Conservation (phyloP, 2,329 filamentous ascomycete genomes). For the Talaromyces marneffei region DNA sequence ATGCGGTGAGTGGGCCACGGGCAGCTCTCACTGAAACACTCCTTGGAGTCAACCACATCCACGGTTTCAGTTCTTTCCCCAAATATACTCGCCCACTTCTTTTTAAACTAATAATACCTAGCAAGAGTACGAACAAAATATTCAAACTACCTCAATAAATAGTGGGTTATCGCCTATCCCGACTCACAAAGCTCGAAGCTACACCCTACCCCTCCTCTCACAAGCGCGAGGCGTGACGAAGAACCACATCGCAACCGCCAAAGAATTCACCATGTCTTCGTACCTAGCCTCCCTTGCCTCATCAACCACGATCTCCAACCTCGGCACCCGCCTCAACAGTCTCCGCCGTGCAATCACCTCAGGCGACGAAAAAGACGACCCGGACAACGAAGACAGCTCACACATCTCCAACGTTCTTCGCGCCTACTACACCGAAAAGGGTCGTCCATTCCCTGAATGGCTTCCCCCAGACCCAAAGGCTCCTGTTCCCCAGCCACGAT, state of each 20-base stretch:
- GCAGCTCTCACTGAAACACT: conserved; percentile 4
- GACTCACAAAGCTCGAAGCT: not conserved
- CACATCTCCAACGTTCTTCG: conserved; percentile 91
- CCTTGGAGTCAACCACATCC: not conserved
- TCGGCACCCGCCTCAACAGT: conserved; percentile 53
- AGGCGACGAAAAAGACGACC: conserved; percentile 39
- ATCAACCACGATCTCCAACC: conserved; percentile 44
- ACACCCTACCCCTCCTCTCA: conserved; percentile 4
- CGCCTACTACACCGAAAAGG: conserved; percentile 87
- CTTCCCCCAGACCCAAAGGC: conserved; percentile 84
- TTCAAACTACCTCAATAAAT: no score
- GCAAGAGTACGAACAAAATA: not conserved
- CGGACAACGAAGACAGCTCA: conserved; percentile 69
- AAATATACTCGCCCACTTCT: not conserved
- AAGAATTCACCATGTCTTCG: conserved; percentile 57
- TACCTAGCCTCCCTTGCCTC: conserved; percentile 67
- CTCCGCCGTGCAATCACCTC: conserved; percentile 46
- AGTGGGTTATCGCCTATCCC: not conserved
- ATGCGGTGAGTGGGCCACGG: conserved; percentile 7
- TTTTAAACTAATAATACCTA: not conserved
- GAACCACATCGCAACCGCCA: not conserved
- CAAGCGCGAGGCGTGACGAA: not conserved
- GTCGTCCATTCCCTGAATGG: conserved; percentile 74
- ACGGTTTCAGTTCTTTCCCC: not conserved
- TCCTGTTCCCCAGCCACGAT: conserved; percentile 46